These are phyloP conservation scores for Leptodermis oblonga DNA, from an alignment of 257 asterid species.

Conservation along the genomic window DNA sequence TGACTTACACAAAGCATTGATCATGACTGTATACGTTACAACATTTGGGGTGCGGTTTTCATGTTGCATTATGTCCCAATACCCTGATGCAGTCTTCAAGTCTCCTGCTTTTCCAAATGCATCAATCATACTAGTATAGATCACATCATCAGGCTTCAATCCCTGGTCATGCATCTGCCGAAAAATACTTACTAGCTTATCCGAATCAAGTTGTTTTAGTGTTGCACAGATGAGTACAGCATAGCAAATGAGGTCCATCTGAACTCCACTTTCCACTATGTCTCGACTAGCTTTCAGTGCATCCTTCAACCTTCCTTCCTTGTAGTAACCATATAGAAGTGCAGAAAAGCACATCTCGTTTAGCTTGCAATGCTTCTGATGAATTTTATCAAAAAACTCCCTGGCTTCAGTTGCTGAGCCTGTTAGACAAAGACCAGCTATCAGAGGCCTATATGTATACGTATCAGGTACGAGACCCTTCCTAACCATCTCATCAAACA, in stretches of 20 bases:
- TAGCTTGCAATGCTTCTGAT: constrained; percentile 37
- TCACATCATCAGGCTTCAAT: constrained; percentile 56
- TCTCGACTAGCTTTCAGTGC: constrained; percentile 45
- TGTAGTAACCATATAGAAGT: constrained; percentile 66
- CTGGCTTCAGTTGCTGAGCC: constrained; percentile 65
- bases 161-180: constrained; percentile 56
- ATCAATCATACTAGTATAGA: constrained; percentile 68
- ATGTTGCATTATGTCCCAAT: constrained; percentile 66
- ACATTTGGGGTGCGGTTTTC: constrained; percentile 66
- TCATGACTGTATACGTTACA: constrained; percentile 62
- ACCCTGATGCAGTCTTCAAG: constrained; percentile 54
- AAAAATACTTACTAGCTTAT: constrained; percentile 33
- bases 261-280: constrained; percentile 58
- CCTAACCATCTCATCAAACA: constrained; percentile 64
- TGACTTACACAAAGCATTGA: constrained; percentile 59
- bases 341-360: constrained; percentile 79
- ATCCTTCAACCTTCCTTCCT: constrained; percentile 59
- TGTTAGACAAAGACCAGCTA: constrained; percentile 59
- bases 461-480: constrained; percentile 77
- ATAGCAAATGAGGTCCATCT: constrained; percentile 70
- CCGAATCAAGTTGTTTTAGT: constrained; percentile 41
- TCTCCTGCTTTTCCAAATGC: constrained; percentile 60
- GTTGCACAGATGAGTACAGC: constrained; percentile 55
- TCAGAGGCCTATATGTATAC: constrained; percentile 68
- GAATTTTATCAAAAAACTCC: constrained; percentile 53